These are phyloP conservation scores for Potentilla sterilis DNA, from an alignment of 306 rosid species.

Conservation along the genomic window DNA sequence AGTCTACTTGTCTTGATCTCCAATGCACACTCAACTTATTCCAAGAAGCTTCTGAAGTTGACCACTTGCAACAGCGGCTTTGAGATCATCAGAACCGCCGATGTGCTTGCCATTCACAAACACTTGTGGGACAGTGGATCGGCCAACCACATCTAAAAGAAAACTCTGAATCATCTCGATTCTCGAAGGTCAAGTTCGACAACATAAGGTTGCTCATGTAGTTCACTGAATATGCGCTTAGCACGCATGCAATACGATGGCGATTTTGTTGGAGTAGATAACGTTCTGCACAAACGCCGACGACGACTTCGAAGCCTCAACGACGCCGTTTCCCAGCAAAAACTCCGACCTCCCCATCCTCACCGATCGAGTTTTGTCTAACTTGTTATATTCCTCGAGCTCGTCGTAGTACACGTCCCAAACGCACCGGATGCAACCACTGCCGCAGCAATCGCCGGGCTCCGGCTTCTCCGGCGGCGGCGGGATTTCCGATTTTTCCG, in stretches of 20 bases:
- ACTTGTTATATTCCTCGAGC: slow-evolving; percentile 69
- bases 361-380: slow-evolving; percentile 41
- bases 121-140: slow-evolving; percentile 80
- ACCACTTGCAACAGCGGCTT: slow-evolving; percentile 63
- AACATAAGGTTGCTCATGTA: slow-evolving; percentile 66
- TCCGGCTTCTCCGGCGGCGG: slow-evolving; percentile 78
- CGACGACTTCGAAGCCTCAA: slow-evolving; percentile 50
- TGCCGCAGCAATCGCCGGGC: slow-evolving; percentile 87
- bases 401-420: slow-evolving; percentile 91
- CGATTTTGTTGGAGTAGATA: slow-evolving; percentile 74
- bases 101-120: slow-evolving; percentile 88
- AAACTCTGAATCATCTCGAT: slow-evolving; percentile 47
- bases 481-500: slow-evolving; percentile 29
- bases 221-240: slow-evolving; percentile 62
- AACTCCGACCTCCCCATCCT: slow-evolving; percentile 23
- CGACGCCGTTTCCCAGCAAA: slow-evolving; percentile 18
- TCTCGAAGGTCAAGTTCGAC: slow-evolving; percentile 87
- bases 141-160: slow-evolving; percentile 73
- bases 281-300: slow-evolving; percentile 79
- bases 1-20: neutral
- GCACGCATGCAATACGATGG: slow-evolving; percentile 73
- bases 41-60: slow-evolving; percentile 72
- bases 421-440: slow-evolving; percentile 90
- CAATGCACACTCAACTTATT: slow-evolving; percentile 43
- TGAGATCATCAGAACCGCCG: slow-evolving; percentile 90